Evolutionary conservation across 352 stramenopile species (phyloP), one percentile per base, ranked within the genome.

Genomic region (Globisporangium uncinulatum): DNA sequence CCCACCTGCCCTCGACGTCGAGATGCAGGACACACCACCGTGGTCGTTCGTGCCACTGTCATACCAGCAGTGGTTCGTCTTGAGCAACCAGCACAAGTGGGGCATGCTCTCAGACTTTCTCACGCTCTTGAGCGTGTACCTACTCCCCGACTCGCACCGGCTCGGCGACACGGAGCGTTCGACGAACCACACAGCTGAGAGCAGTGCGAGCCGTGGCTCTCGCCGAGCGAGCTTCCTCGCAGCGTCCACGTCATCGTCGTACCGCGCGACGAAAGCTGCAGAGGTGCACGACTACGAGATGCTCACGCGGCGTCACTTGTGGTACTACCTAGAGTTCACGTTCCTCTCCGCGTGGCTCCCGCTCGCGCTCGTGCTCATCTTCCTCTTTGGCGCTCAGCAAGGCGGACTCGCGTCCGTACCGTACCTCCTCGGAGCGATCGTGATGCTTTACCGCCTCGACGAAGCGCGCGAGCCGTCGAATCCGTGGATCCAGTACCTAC

Each of bases 381-480:
- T 95, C 56, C 61, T 90, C 2, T 79, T 83, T 43, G 84, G 84
- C 36, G 76, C 80, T 2, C 79, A 73, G 14, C 74, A 92, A 55
- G 83, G 83, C 10, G 84, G 84, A 7, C 61, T 86, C 3, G 70
- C 76, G n/a, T 95, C 86, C 0, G 74, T 89, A 14, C 71, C 81
- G 13, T 95, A 95, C 44, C 74, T 93, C n/a, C 63, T 82, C 17
- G 67, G 64, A 14, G 72, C 83, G 0, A 62, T 93, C 6, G 68
- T 79, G 44, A 91, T 95, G 79, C 57, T 95, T 3, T 94, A 89
- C 63, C 73, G 78, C 31, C 65, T 94, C 19, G 83, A 95, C 51
- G 76, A 90, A 54, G 61, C 78, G 11, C 79, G 84, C 4, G 49
- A 75, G 21, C 79, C 81, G 15, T 65, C 62, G 3, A 85, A 68